Conservation (phyloP, 495 filamentous ascomycete genomes). For the Penicillium roqueforti region DNA sequence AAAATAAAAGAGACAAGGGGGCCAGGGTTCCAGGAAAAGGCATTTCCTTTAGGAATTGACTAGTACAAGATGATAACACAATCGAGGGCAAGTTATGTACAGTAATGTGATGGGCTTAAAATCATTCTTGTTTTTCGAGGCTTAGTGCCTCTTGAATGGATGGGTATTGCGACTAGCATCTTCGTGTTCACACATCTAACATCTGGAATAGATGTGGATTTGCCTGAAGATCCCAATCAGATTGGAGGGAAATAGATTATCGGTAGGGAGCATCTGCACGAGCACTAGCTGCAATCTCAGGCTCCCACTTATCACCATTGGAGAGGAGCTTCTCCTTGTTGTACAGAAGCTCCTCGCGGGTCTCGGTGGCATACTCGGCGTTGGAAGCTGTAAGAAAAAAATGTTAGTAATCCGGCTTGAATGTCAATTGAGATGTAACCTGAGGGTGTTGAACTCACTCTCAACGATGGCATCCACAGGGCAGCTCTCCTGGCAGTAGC, state of each 20-base stretch:
- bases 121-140: slow-evolving; percentile 25
- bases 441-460: slow-evolving; percentile 41
- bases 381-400: slow-evolving; percentile 60
- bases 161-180: slow-evolving; percentile 8
- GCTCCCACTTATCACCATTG: slow-evolving; percentile 98
- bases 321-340: slow-evolving; percentile 94
- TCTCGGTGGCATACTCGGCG: slow-evolving; percentile 97
- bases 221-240: not conserved
- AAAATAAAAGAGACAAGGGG: slow-evolving; percentile 24
- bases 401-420: slow-evolving; percentile 18
- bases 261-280: slow-evolving; percentile 86
- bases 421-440: not conserved
- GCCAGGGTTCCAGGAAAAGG: slow-evolving; percentile 8
- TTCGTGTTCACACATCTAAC: slow-evolving; percentile 9
- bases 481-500: slow-evolving; percentile 98
- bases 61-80: slow-evolving; percentile 35
- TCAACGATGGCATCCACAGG: slow-evolving; percentile 98
- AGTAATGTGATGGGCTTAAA: slow-evolving; percentile 25
- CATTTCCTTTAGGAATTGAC: slow-evolving; percentile 27
- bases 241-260: slow-evolving; percentile 40
- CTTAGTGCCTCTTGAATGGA: slow-evolving; percentile 11
- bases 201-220: not conserved
- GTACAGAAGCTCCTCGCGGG: slow-evolving; percentile 92
- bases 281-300: slow-evolving; percentile 86
- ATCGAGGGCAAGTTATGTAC: slow-evolving; percentile 35